Evolutionary conservation across 2,329 filamentous ascomycete genomes (phyloP).

Genomic region (Botrytis sinoallii): DNA sequence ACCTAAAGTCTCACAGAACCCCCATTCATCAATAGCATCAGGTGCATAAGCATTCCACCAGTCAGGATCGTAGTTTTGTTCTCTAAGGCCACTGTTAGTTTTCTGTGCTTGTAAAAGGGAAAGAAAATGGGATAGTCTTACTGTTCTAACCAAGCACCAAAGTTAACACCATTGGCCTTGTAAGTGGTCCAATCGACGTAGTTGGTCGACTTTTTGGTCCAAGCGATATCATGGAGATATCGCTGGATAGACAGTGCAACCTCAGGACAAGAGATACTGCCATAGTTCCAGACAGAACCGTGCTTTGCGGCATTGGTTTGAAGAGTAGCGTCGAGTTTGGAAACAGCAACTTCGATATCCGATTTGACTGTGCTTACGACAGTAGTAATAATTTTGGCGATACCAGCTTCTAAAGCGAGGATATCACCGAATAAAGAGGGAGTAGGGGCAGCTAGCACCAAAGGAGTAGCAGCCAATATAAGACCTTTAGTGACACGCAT

Average conservation of each 20-base stretch:
- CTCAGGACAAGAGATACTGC: background rate
- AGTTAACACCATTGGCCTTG: conserved; percentile 5
- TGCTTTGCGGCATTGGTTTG: background rate
- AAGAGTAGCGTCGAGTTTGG: background rate
- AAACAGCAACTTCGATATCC: background rate
- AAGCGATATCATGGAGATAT: background rate
- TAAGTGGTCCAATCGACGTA: background rate
- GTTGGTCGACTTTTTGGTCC: background rate
- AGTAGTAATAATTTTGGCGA: background rate
- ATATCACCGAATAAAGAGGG: background rate
- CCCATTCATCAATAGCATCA: conserved; percentile 38
- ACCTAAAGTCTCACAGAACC: conserved; percentile 36
- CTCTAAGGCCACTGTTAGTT: background rate
- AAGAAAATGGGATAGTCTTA: background rate
- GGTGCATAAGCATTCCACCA: background rate
- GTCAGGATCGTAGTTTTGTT: background rate
- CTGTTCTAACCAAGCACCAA: conserved; percentile 8
- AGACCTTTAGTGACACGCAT: no score
- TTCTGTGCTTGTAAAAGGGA: background rate
- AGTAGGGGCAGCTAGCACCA: no score
- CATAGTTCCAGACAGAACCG: background rate
- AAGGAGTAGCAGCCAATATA: no score
- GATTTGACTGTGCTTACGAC: background rate
- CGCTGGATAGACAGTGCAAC: background rate
- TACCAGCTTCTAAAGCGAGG: background rate